Percentiles rank a stretch among this genome's conserved stretches.
Evolutionary conservation across 768 basidiomycete genomes (phyloP).

Genomic region (Inosperma sp.): DNA sequence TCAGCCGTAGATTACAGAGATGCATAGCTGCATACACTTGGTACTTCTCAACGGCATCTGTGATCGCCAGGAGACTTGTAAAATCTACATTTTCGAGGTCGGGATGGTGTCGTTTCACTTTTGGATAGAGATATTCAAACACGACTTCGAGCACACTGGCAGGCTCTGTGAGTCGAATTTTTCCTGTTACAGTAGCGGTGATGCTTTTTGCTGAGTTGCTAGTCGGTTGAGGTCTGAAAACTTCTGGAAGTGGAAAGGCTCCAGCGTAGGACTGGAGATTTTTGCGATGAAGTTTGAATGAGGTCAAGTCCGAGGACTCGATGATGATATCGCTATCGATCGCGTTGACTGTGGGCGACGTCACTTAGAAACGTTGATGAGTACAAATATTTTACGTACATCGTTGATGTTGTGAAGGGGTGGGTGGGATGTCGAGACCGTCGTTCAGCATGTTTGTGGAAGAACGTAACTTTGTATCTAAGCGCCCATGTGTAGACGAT

Average conservation of each 20-base stretch:
- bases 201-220: too few species aligned
- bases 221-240: slow-evolving; percentile 12
- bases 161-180: slow-evolving; percentile 5
- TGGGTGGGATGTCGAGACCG: too few species aligned
- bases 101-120: slow-evolving; percentile 8
- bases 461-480: too few species aligned
- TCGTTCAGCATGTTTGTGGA: too few species aligned
- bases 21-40: slow-evolving; percentile 13
- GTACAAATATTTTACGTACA: too few species aligned
- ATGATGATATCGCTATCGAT: not conserved
- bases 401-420: too few species aligned
- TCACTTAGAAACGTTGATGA: too few species aligned
- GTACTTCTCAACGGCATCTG: slow-evolving; percentile 16
- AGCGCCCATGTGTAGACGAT: too few species aligned
- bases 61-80: not conserved
- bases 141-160: slow-evolving; percentile 9
- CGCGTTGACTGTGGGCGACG: not conserved
- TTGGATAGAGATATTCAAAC: slow-evolving; percentile 10
- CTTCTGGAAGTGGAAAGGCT: slow-evolving; percentile 12
- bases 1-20: slow-evolving; percentile 6
- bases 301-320: not conserved
- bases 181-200: too few species aligned
- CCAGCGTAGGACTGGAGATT: slow-evolving; percentile 5
- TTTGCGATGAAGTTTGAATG: slow-evolving; percentile 7
- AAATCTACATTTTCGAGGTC: not conserved